Percentiles rank a stretch among this genome's conserved stretches.
These are phyloP conservation scores for Ophiocordyceps camponoti-leonardi DNA, from an alignment of 2,329 filamentous ascomycete species.

Conservation along the genomic window DNA sequence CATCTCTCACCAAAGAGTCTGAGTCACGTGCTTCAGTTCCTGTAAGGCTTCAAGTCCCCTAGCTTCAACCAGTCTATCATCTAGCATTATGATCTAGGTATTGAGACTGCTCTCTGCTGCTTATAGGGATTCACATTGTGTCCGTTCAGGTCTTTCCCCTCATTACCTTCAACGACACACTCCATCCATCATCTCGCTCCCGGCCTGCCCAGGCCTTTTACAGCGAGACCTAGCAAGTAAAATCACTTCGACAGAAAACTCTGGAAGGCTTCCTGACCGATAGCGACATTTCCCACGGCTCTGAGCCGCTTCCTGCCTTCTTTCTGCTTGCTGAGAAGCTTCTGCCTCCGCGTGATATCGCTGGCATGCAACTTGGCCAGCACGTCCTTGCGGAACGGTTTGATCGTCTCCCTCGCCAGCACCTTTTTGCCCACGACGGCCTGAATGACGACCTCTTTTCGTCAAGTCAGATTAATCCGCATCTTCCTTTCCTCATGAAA, in stretches of 20 bases:
- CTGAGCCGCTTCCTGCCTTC: constrained; percentile 79
- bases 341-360: constrained; percentile 66
- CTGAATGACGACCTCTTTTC: constrained; percentile 73
- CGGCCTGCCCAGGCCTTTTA: neutral
- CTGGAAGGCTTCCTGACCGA: constrained; percentile 91
- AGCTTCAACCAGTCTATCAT: too few relatives aligned
- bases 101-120: too few relatives aligned
- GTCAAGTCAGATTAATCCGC: neutral
- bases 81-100: too few relatives aligned
- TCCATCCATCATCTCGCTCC: neutral
- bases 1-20: too few relatives aligned
- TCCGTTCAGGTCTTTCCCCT: too few relatives aligned
- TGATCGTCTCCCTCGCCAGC: constrained; percentile 83
- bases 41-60: too few relatives aligned
- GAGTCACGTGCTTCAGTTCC: too few relatives aligned
- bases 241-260: constrained; percentile 70
- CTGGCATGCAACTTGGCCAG: constrained; percentile 82
- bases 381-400: constrained; percentile 93
- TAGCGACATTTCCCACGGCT: constrained; percentile 78
- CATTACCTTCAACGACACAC: too few relatives aligned
- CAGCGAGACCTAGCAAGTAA: neutral
- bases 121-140: too few relatives aligned
- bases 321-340: constrained; percentile 92
- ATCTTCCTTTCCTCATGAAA: neutral
- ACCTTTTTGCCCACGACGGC: constrained; percentile 69